Evolutionary conservation across 805 yeast species (phyloP).

Genomic region (Barnettozyma botsteinii): DNA sequence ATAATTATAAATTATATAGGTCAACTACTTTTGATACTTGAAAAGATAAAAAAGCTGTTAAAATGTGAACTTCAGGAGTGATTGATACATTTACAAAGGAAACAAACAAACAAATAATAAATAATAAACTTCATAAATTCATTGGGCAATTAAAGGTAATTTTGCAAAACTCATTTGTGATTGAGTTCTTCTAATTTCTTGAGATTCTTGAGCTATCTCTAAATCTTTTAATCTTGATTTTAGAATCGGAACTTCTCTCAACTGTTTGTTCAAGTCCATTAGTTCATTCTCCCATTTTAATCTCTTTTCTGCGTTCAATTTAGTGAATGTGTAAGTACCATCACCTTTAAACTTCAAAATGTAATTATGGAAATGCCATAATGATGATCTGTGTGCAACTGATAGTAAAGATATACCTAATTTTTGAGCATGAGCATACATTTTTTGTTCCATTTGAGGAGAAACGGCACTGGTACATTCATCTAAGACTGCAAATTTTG

Average conservation of each 20-base stretch:
- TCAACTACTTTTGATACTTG: too few species aligned
- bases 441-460: conserved; percentile 82
- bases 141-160: conserved; percentile 5
- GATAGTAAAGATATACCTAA: conserved; percentile 79
- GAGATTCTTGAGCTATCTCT: conserved; percentile 41
- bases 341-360: conserved; percentile 83
- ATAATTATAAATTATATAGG: too few species aligned
- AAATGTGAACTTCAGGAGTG: too few species aligned
- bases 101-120: too few species aligned
- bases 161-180: conserved; percentile 23
- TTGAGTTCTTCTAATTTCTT: conserved; percentile 25
- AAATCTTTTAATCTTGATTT: conserved; percentile 62
- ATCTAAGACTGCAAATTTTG: conserved; percentile 90
- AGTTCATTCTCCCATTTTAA: conserved; percentile 75
- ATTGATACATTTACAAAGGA: too few species aligned
- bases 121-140: too few species aligned
- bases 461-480: conserved; percentile 95
- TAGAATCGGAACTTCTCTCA: conserved; percentile 66
- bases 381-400: conserved; percentile 86
- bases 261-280: conserved; percentile 56
- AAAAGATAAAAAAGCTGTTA: too few species aligned
- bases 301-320: conserved; percentile 68
- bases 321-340: conserved; percentile 58
- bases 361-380: conserved; percentile 87
- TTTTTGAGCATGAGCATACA: conserved; percentile 77